Percentiles rank a stretch among this genome's conserved stretches.
These are phyloP conservation scores for Maudiozyma barnettii DNA, from an alignment of 805 yeast species.

Conservation along the genomic window DNA sequence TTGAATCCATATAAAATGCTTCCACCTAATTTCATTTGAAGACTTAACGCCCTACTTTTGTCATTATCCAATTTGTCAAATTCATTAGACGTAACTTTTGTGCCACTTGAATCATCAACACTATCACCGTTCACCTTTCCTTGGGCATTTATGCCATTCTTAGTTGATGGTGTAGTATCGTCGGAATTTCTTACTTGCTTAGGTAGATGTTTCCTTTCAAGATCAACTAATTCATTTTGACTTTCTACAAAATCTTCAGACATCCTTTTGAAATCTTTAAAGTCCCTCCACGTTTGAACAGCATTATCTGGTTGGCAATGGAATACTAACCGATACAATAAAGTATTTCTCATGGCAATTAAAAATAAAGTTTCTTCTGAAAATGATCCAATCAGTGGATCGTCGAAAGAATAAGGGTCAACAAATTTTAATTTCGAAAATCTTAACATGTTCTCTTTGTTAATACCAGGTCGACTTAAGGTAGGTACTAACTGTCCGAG, in stretches of 20 bases:
- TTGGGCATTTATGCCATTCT: not conserved
- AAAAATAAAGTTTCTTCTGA: slow-evolving; percentile 80
- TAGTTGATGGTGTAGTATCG: not conserved
- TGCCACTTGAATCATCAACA: not conserved
- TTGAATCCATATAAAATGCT: slow-evolving; percentile 25
- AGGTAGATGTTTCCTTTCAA: slow-evolving; percentile 10
- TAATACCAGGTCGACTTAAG: slow-evolving; percentile 1
- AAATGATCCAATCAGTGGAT: slow-evolving; percentile 75
- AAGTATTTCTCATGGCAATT: slow-evolving; percentile 75
- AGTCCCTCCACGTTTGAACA: slow-evolving; percentile 85
- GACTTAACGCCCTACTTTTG: slow-evolving; percentile 14
- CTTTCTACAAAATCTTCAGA: slow-evolving; percentile 42
- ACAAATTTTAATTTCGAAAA: slow-evolving; percentile 38
- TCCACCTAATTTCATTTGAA: slow-evolving; percentile 25
- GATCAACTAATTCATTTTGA: slow-evolving; percentile 25
- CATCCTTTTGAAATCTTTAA: slow-evolving; percentile 58
- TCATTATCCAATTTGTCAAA: not conserved
- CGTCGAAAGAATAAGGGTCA: slow-evolving; percentile 84
- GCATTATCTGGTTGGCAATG: slow-evolving; percentile 91
- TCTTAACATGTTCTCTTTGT: slow-evolving; percentile 4
- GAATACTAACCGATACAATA: slow-evolving; percentile 73
- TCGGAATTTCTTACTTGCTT: not conserved
- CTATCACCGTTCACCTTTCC: not conserved
- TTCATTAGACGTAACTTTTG: not conserved
- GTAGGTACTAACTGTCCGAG: slow-evolving; percentile 21